Base-by-base conservation (phyloP, 192 early-diverging fungal species). In the Dissophora ornata region DNA sequence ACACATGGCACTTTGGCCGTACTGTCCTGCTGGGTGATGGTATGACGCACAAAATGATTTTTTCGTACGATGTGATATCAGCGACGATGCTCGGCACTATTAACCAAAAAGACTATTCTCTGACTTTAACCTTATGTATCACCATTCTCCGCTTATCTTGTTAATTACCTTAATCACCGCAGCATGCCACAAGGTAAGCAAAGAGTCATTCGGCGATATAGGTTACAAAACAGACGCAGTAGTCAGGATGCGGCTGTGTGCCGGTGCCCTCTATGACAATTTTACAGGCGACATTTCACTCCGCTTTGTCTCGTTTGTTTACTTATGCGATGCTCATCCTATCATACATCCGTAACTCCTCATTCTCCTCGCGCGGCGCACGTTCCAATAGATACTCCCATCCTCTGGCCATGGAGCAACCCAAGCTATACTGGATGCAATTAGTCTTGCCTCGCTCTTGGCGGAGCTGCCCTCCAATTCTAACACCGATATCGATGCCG, bases 1-100 rank as follows among this genome's bases (percentile, higher is more conserved):
- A 62, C 36, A 61, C 53, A 1, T 77, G 73, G 73, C 65, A 77
- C 38, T 77, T 57, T 67, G 73, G 73, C 7, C 57, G 73, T 18
- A 77, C 65, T 0, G 40, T 77, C 3, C 58, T 77, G 2, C 0
- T 77, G 21, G 73, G 73, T 6, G 73, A 77, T 51, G 51, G 69
- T 71, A 71, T 58, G 69, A 21, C 29, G 19, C 25, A 42, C 1
- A 45, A 46, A 32, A 47, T 3, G n/a, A 41, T 16, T 19, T n/a
- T 10, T 5, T 11, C 3, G 18, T 24, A 12, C 38, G 18, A 24
- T 25, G 30, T 12, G n/a, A n/a, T n/a, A n/a, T n/a, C n/a, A n/a
- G n/a, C n/a, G n/a, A n/a, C n/a, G n/a, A n/a, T n/a, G n/a, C n/a
- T n/a, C n/a, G n/a, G n/a, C n/a, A n/a, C n/a, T n/a, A n/a, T n/a